Base-by-base conservation (phyloP, 1,284 basidiomycete genomes). In the Boletus sp. region DNA sequence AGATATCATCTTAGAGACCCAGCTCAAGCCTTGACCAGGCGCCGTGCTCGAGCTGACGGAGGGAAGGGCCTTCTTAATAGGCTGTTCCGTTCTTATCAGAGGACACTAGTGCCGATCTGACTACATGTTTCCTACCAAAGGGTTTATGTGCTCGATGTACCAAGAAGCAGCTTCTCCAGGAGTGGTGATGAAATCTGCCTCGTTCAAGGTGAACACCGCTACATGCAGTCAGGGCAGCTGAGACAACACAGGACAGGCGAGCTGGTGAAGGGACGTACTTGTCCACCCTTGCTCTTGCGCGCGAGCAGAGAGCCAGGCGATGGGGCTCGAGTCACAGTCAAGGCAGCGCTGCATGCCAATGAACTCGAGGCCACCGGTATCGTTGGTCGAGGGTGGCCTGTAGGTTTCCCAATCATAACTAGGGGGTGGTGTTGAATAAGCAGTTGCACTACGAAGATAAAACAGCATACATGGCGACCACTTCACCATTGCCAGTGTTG, bases 281-380 rank as follows among this genome's bases (percentile, higher is more conserved):
- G 49, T 30, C 69, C 71, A 71, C 7, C 56, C 52, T 38, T 65
- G 64, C 2, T 49, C n/a, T 41, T 64, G 19, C 51, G 57, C 61
- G 45, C 69, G 70, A 27, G 60, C 49, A 9, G 50, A 33, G 17
- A 71, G 63, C 17, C 62, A 48, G 7, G 50, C 49, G n/a, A 71
- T 57, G 2, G 71, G 69, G 22, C 69, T 72, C 3, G 69, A 71
- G 36, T 26, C 40, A 34, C 69, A 71, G 49, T 70, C 69, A 2
- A 51, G 39, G 49, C 65, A 70, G 8, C 67, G 67, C 48, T 71
- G 71, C 69, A 60, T 72, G 22, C 69, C 69, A n/a, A 72, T 70
- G 50, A 72, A 71, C 4, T 50, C 55, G 5, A 71, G 62, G 9
- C 63, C 64, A 2, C 68, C 66, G 2, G 44, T 55, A 0, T 67